Evolutionary conservation across 2,329 filamentous ascomycete genomes (phyloP).

Genomic region (Aspergillus sp.): DNA sequence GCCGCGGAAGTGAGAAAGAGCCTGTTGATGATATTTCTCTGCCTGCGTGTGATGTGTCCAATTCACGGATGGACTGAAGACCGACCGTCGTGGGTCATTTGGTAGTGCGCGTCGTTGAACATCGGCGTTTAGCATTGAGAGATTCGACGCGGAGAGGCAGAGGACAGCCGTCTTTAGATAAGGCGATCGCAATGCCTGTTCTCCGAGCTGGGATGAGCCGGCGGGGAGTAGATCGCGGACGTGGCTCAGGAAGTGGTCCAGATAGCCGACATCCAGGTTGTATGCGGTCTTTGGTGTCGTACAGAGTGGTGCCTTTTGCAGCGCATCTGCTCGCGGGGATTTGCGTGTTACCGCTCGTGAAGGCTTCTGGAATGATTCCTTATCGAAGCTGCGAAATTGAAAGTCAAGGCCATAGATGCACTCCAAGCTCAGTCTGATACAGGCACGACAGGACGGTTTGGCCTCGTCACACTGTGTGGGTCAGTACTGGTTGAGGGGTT

Average conservation of each 20-base stretch:
- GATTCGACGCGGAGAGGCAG: constrained; percentile 18
- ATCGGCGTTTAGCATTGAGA: constrained; percentile 15
- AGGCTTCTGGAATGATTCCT: not conserved
- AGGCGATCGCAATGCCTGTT: not conserved
- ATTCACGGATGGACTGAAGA: not conserved
- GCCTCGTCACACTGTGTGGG: constrained; percentile 16
- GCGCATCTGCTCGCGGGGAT: not conserved
- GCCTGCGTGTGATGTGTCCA: not conserved
- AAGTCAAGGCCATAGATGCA: constrained; percentile 16
- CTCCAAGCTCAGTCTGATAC: constrained; percentile 12
- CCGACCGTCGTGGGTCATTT: not conserved
- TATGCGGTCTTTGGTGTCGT: not conserved
- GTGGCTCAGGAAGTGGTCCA: not conserved
- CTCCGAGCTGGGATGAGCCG: not conserved
- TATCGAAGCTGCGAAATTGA: constrained; percentile 8
- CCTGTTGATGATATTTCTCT: not conserved
- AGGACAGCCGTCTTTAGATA: constrained; percentile 2
- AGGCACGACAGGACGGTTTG: constrained; percentile 15
- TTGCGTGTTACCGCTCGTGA: not conserved
- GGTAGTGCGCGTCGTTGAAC: constrained; percentile 6
- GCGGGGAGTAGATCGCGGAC: not conserved
- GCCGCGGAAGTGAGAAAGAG: not conserved
- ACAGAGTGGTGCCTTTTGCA: not conserved
- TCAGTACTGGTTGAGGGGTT: not conserved
- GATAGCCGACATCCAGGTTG: not conserved